These are phyloP conservation scores for Apiotrichum laibachii DNA, from an alignment of 1,284 basidiomycete species.

Conservation along the genomic window DNA sequence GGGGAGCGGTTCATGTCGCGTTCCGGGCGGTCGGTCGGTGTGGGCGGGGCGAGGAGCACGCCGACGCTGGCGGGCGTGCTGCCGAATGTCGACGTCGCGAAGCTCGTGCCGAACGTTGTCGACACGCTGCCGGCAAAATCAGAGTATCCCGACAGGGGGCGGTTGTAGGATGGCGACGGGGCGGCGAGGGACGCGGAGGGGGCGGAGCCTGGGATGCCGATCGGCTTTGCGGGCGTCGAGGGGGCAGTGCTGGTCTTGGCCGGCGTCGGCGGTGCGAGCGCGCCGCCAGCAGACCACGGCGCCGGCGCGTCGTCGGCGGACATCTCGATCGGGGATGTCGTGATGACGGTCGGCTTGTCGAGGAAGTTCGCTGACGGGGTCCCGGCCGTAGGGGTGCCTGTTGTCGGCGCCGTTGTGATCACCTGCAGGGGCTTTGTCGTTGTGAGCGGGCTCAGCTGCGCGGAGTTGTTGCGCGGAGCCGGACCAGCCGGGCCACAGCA, in stretches of 20 bases:
- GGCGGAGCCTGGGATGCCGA: neutral
- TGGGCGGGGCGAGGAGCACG: neutral
- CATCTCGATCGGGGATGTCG: neutral
- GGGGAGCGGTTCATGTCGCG: slow-evolving; percentile 5
- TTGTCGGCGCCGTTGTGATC: neutral
- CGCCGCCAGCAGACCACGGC: neutral
- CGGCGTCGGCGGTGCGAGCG: neutral
- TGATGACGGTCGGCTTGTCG: neutral
- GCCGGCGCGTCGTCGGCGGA: neutral
- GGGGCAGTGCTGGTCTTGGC: neutral
- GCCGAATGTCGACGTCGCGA: neutral
- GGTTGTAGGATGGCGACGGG: neutral
- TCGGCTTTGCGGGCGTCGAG: neutral
- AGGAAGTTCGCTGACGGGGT: neutral
- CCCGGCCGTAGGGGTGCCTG: too few relatives aligned
- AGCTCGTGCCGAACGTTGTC: neutral
- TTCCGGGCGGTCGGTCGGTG: neutral
- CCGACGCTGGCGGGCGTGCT: neutral
- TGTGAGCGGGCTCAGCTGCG: neutral
- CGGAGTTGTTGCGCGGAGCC: slow-evolving; percentile 1
- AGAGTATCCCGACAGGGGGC: too few relatives aligned
- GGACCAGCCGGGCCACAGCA: slow-evolving; percentile 26
- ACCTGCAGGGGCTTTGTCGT: slow-evolving; percentile 3
- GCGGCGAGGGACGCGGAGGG: neutral
- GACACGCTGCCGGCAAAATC: too few relatives aligned